Percentiles rank a stretch among this genome's conserved stretches.
Conservation (phyloP, 768 basidiomycete genomes). For the Suillus occidentalis region DNA sequence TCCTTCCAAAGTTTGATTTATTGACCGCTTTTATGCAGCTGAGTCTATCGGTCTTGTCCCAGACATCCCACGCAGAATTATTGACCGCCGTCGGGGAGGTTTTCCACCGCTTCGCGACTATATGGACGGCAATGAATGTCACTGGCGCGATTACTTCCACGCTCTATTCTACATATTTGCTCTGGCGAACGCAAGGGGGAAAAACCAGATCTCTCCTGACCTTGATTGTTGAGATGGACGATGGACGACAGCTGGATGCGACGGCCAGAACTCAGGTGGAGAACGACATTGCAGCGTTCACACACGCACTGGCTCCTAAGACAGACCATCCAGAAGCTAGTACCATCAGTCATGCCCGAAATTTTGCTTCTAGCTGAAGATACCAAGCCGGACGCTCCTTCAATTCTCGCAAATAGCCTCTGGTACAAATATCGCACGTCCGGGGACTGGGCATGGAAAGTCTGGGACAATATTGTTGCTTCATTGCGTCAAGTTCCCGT, state of each 20-base stretch:
- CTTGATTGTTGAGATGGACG: conserved; percentile 65
- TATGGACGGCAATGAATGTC: conserved; percentile 79
- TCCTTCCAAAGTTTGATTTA: neutral
- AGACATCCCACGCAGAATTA: conserved; percentile 50
- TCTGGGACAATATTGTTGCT: conserved; percentile 81
- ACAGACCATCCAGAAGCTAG: conserved; percentile 32
- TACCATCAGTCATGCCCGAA: conserved; percentile 51
- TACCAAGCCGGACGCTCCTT: conserved; percentile 57
- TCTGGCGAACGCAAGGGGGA: conserved; percentile 62
- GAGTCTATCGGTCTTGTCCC: conserved; percentile 53
- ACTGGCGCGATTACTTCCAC: conserved; percentile 54
- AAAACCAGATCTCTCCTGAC: conserved; percentile 66
- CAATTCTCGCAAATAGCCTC: conserved; percentile 68
- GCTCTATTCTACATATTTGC: conserved; percentile 60
- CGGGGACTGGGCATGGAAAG: conserved; percentile 74
- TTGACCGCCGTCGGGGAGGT: conserved; percentile 67
- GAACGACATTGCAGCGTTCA: conserved; percentile 60
- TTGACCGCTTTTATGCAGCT: conserved; percentile 38
- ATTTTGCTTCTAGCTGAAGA: conserved; percentile 67
- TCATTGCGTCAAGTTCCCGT: conserved; percentile 68
- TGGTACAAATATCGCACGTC: conserved; percentile 84
- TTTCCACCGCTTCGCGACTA: conserved; percentile 65
- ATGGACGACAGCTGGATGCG: conserved; percentile 53
- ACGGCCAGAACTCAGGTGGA: conserved; percentile 58
- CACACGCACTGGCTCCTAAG: conserved; percentile 46